Evolutionary conservation across 2,329 filamentous ascomycete genomes (phyloP).

Genomic region (Sporothrix humicola): DNA sequence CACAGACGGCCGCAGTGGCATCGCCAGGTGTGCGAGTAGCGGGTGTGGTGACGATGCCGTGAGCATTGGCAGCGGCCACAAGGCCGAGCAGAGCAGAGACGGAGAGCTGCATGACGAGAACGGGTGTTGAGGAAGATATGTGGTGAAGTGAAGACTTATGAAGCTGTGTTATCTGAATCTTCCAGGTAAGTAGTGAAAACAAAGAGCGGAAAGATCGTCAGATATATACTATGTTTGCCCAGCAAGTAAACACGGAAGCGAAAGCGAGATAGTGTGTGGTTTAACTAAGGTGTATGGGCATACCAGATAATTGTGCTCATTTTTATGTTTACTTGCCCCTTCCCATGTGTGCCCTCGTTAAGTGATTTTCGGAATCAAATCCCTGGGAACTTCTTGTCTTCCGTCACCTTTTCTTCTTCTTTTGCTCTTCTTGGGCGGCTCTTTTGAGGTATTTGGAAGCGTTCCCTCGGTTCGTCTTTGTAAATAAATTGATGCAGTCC

Average conservation of each 20-base stretch:
- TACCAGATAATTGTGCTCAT: neutral
- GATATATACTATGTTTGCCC: neutral
- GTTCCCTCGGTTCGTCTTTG: neutral
- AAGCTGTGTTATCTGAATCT: neutral
- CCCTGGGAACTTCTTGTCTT: neutral
- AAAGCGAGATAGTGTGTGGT: neutral
- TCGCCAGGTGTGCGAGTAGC: conserved; percentile 41
- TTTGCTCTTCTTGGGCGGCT: neutral
- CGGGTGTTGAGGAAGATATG: neutral
- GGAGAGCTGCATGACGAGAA: conserved; percentile 28
- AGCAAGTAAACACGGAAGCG: neutral
- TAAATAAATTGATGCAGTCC: conserved; percentile 9
- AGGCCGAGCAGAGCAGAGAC: conserved; percentile 37
- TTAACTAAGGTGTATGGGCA: too few relatives aligned
- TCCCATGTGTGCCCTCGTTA: neutral
- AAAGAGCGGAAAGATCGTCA: neutral
- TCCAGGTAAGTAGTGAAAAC: neutral
- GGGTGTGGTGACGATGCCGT: conserved; percentile 42
- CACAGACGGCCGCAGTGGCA: conserved; percentile 43
- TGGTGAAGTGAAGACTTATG: too few relatives aligned
- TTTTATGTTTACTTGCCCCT: neutral
- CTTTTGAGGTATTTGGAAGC: conserved; percentile 14
- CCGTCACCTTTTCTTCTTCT: neutral
- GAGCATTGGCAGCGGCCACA: conserved; percentile 35
- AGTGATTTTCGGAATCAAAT: conserved; percentile 4